Conservation (phyloP, 148 eudicot genomes). For the Talinum fruticosum region DNA sequence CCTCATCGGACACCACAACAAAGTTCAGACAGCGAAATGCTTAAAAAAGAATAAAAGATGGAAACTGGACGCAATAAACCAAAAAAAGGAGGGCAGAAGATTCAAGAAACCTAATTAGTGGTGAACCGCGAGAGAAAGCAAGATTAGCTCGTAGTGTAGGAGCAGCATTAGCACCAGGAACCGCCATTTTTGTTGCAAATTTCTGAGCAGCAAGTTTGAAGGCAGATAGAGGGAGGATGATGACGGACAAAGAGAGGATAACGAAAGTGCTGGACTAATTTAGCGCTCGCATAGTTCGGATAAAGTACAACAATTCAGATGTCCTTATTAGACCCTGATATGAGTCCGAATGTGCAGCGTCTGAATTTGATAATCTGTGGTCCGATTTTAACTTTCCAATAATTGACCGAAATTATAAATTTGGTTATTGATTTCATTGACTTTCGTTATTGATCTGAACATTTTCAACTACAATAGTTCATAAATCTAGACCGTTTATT, state of each 20-base stretch:
- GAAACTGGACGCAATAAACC: background rate
- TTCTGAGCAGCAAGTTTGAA: background rate
- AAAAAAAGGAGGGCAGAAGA: background rate
- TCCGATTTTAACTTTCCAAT: too few species aligned
- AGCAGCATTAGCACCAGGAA: background rate
- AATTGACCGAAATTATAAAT: too few species aligned
- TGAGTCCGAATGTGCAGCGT: too few species aligned
- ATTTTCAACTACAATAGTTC: too few species aligned
- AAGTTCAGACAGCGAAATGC: background rate
- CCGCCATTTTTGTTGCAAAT: background rate
- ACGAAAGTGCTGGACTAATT: background rate
- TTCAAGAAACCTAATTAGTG: slow-evolving; percentile 6
- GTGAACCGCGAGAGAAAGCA: background rate
- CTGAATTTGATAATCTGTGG: too few species aligned
- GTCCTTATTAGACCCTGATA: too few species aligned
- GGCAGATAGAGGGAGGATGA: background rate
- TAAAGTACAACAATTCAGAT: too few species aligned
- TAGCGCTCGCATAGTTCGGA: too few species aligned
- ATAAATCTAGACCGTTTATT: too few species aligned
- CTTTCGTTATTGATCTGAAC: too few species aligned
- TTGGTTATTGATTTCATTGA: too few species aligned
- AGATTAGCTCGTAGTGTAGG: background rate
- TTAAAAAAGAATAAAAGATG: background rate
- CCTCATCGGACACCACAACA: background rate
- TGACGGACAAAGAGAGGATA: background rate